Conservation (phyloP, 345 rosid genomes). For the Corchorus capsularis region DNA sequence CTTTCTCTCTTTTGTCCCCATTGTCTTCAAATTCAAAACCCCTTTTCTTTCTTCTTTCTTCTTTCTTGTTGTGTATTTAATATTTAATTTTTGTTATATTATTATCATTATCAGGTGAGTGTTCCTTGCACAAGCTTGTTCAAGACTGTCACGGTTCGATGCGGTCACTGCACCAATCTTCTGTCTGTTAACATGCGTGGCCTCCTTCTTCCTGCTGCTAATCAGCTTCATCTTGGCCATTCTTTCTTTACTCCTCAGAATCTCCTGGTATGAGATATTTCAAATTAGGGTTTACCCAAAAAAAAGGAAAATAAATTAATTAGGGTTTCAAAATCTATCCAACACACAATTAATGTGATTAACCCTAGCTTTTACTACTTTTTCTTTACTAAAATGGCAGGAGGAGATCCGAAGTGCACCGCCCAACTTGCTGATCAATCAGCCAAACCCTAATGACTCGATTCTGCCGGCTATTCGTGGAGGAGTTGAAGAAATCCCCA, state of each 20-base stretch:
- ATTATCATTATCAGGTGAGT: constrained; percentile 59
- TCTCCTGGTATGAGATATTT: constrained; percentile 47
- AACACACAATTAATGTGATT: background rate
- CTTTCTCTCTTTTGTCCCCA: constrained; percentile 11
- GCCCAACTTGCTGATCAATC: constrained; percentile 63
- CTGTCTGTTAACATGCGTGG: constrained; percentile 81
- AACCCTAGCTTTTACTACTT: background rate
- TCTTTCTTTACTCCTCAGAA: constrained; percentile 76
- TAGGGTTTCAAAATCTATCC: constrained; percentile 16
- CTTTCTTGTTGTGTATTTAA: background rate
- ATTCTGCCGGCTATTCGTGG: constrained; percentile 58
- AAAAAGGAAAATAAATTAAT: too few species aligned
- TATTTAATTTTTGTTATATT: background rate
- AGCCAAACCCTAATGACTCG: constrained; percentile 53
- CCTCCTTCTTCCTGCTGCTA: constrained; percentile 64
- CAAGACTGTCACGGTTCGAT: constrained; percentile 94
- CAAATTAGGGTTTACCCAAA: too few species aligned
- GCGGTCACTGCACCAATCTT: constrained; percentile 95
- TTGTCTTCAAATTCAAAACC: background rate
- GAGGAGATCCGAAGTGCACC: constrained; percentile 83
- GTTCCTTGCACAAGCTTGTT: constrained; percentile 95
- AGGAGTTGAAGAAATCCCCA: constrained; percentile 60
- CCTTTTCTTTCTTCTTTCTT: constrained; percentile 5
- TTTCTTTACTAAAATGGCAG: constrained; percentile 33
- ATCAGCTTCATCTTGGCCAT: constrained; percentile 77